phyloP scores from a whole-genome alignment of 768 basidiomycete species.

The Rhizopogon vinicolor region DNA sequence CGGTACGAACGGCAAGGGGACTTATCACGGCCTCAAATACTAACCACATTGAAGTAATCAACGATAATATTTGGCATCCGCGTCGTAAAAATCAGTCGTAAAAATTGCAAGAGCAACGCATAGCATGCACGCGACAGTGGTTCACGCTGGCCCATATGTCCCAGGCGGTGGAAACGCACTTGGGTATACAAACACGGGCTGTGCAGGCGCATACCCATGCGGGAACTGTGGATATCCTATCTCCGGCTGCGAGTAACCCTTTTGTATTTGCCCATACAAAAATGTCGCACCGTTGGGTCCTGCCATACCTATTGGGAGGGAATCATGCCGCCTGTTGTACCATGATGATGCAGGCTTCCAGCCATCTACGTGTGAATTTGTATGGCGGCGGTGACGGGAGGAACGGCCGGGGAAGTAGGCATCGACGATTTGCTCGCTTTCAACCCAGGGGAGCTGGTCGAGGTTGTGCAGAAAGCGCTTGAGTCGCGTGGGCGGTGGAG shows the following conservation, averaged over 20 bases:
- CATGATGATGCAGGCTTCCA: slow-evolving; percentile 21
- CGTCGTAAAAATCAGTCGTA: background rate
- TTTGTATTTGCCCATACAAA: slow-evolving; percentile 2
- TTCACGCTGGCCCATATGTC: background rate
- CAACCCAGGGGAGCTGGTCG: slow-evolving; percentile 41
- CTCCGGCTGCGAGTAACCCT: background rate
- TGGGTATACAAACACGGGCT: slow-evolving; percentile 14
- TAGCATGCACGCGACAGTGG: too few species aligned
- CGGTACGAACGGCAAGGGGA: too few species aligned
- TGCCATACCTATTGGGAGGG: slow-evolving; percentile 11
- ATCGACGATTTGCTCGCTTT: slow-evolving; percentile 34
- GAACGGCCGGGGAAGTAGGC: slow-evolving; percentile 38
- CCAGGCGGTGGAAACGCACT: slow-evolving; percentile 12
- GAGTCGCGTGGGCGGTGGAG: slow-evolving; percentile 30
- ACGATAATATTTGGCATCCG: background rate
- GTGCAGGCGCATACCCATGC: slow-evolving; percentile 15
- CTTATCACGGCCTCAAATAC: background rate
- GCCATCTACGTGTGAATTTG: slow-evolving; percentile 7
- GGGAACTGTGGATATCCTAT: slow-evolving; percentile 12
- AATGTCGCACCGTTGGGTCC: slow-evolving; percentile 19
- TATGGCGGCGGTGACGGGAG: slow-evolving; percentile 9
- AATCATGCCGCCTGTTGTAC: slow-evolving; percentile 14
- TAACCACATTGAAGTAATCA: background rate
- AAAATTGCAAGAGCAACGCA: too few species aligned
- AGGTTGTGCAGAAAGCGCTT: slow-evolving; percentile 30